Evolutionary conservation across 371 early-diverging fungal genomes (phyloP).

Genomic region (Gilbertella persicaria): DNA sequence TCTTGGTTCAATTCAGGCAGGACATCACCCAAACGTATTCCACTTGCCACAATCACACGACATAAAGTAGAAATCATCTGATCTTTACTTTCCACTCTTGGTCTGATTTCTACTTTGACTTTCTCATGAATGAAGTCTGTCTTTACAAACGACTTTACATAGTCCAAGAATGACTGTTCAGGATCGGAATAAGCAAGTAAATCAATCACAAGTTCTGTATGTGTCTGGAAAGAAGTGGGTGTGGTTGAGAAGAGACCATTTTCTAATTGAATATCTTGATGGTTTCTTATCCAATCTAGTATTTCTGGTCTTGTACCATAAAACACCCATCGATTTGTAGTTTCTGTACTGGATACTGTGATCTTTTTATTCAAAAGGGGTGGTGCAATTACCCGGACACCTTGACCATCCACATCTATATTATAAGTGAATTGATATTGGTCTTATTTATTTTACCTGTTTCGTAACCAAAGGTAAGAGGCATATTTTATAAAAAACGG

Average conservation of each 20-base stretch:
- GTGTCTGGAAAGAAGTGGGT: slow-evolving; percentile 25
- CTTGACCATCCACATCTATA: slow-evolving; percentile 11
- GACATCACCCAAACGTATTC: slow-evolving; percentile 34
- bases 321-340: slow-evolving; percentile 43
- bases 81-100: slow-evolving; percentile 45
- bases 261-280: slow-evolving; percentile 31
- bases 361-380: slow-evolving; percentile 40
- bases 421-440: background rate
- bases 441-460: slow-evolving; percentile 9
- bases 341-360: slow-evolving; percentile 35
- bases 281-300: slow-evolving; percentile 42
- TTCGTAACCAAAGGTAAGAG: slow-evolving; percentile 44
- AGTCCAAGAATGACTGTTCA: slow-evolving; percentile 37
- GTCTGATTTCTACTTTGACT: slow-evolving; percentile 45
- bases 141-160: slow-evolving; percentile 38
- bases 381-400: slow-evolving; percentile 38
- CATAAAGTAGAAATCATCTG: slow-evolving; percentile 30
- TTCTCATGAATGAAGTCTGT: slow-evolving; percentile 38
- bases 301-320: slow-evolving; percentile 48
- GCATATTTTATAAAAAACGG: slow-evolving; percentile 16
- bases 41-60: slow-evolving; percentile 34
- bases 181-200: slow-evolving; percentile 30
- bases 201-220: slow-evolving; percentile 47
- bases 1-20: slow-evolving; percentile 34
- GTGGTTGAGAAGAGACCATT: slow-evolving; percentile 27